A percentile compares a stretch with the other conserved stretches of the same genome.
Evolutionary conservation across 805 yeast species (phyloP).

Genomic region (Starmerella apicola): DNA sequence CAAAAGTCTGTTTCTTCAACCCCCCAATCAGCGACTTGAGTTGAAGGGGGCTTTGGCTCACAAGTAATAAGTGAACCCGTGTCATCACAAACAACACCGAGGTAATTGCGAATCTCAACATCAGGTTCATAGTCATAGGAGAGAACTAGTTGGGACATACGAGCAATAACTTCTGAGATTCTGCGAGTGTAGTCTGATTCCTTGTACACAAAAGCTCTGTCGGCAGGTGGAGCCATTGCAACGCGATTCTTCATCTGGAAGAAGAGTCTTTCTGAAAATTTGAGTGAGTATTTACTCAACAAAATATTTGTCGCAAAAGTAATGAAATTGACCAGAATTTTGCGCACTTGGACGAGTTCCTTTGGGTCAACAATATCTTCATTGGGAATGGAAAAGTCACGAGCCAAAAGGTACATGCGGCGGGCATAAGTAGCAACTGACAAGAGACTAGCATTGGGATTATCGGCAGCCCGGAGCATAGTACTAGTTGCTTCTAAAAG

Average conservation of each 20-base stretch:
- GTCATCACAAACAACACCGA: neutral
- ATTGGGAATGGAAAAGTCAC: constrained; percentile 38
- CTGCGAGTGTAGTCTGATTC: constrained; percentile 22
- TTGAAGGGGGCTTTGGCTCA: neutral
- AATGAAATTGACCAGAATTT: constrained; percentile 49
- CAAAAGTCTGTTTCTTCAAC: constrained; percentile 12
- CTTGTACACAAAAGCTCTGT: constrained; percentile 23
- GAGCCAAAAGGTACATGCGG: constrained; percentile 44
- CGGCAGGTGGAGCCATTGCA: constrained; percentile 21
- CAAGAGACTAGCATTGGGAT: constrained; percentile 30
- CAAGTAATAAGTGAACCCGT: neutral
- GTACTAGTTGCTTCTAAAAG: constrained; percentile 56
- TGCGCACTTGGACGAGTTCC: constrained; percentile 41
- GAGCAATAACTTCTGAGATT: constrained; percentile 28
- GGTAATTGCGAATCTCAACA: constrained; percentile 13
- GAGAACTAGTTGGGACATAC: constrained; percentile 40
- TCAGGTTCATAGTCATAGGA: constrained; percentile 55
- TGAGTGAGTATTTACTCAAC: constrained; percentile 24
- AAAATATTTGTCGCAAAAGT: constrained; percentile 39
- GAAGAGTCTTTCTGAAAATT: constrained; percentile 27
- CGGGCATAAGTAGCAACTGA: constrained; percentile 39
- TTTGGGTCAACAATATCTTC: constrained; percentile 26
- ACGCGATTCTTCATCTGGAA: constrained; percentile 25
- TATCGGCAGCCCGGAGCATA: constrained; percentile 38
- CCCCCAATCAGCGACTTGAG: constrained; percentile 4